phyloP scores from a whole-genome alignment of 768 basidiomycete species.

The Clitopilus passeckerianus region DNA sequence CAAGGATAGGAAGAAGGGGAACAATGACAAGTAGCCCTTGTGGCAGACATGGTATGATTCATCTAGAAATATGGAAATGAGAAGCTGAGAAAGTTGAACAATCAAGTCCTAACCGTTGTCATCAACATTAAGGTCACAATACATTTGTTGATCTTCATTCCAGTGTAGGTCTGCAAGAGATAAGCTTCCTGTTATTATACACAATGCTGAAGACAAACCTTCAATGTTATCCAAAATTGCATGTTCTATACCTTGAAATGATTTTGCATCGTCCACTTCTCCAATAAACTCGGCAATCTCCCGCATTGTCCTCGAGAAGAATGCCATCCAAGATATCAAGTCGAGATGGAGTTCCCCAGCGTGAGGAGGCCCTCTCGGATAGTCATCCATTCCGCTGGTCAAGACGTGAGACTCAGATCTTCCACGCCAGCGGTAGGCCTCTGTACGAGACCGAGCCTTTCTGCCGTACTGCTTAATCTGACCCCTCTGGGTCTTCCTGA shows the following conservation, averaged over 20 bases:
- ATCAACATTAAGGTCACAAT: constrained; percentile 85
- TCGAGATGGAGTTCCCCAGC: constrained; percentile 92
- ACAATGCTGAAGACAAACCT: constrained; percentile 38
- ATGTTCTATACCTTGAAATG: constrained; percentile 71
- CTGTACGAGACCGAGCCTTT: constrained; percentile 77
- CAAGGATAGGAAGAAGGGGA: constrained; percentile 85
- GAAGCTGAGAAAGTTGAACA: not conserved
- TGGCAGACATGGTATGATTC: constrained; percentile 91
- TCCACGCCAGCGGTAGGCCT: constrained; percentile 94
- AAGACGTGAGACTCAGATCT: constrained; percentile 82
- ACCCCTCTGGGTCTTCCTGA: constrained; percentile 89
- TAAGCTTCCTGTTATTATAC: not conserved
- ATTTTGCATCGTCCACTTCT: constrained; percentile 76
- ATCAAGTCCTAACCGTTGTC: constrained; percentile 58
- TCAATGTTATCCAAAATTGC: constrained; percentile 83
- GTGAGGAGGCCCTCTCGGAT: constrained; percentile 86
- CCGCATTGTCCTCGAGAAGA: constrained; percentile 91
- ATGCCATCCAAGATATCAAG: constrained; percentile 94
- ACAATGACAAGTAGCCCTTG: constrained; percentile 89
- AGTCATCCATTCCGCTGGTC: constrained; percentile 96
- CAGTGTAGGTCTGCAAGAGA: constrained; percentile 76
- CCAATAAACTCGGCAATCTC: constrained; percentile 85
- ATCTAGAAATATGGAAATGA: constrained; percentile 40
- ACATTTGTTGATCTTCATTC: constrained; percentile 87
- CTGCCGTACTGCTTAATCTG: constrained; percentile 90